phyloP scores from a whole-genome alignment of 805 yeast species.

The Cephaloascus albidus region DNA sequence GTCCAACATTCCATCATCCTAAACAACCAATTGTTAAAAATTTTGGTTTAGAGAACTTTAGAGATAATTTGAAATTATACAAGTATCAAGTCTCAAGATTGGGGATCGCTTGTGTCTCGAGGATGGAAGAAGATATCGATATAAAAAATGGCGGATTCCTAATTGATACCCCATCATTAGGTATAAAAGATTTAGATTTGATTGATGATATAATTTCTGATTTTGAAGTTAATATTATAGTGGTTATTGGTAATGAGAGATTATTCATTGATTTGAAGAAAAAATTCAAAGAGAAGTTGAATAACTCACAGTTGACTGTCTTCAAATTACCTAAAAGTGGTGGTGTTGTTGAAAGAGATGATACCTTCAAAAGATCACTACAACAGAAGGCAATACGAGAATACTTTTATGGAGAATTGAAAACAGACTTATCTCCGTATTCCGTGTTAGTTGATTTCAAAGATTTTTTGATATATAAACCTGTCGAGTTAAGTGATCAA shows the following conservation, averaged over 20 bases:
- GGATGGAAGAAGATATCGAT: conserved; percentile 41
- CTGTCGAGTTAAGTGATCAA: conserved; percentile 30
- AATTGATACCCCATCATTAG: conserved; percentile 66
- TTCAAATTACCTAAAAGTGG: conserved; percentile 63
- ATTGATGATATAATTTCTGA: conserved; percentile 50
- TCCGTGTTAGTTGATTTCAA: conserved; percentile 65
- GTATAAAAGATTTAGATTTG: conserved; percentile 37
- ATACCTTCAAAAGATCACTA: conserved; percentile 51
- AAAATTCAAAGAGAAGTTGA: conserved; percentile 28
- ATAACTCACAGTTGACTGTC: conserved; percentile 25
- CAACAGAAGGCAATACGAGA: conserved; percentile 78
- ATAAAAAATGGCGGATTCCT: conserved; percentile 46
- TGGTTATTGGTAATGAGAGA: conserved; percentile 73
- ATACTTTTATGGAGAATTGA: conserved; percentile 77
- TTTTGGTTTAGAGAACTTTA: conserved; percentile 58
- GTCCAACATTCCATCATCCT: conserved; percentile 70
- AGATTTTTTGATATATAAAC: conserved; percentile 50
- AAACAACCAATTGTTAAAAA: conserved; percentile 82
- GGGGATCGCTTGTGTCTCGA: conserved; percentile 32
- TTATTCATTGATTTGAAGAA: conserved; percentile 54
- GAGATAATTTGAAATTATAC: conserved; percentile 50
- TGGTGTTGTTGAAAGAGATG: conserved; percentile 73
- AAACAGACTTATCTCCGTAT: conserved; percentile 71
- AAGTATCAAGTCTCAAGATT: conserved; percentile 37
- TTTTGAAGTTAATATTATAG: conserved; percentile 49